Evolutionary conservation across 768 basidiomycete species (phyloP).

Genomic region (Lactifluus echinatus): DNA sequence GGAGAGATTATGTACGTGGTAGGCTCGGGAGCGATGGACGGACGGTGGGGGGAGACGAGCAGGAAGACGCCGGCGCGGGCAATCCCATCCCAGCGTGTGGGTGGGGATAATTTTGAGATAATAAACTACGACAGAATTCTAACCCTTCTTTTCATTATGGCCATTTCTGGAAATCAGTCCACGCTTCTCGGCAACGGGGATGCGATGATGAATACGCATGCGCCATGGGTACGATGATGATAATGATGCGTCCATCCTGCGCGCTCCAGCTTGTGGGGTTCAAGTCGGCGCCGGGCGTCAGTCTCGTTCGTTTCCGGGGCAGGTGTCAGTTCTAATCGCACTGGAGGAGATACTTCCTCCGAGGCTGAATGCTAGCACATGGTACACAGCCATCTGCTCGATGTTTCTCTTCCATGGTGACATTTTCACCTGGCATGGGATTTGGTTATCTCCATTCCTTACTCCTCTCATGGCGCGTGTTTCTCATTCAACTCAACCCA

Average conservation of each 20-base stretch:
- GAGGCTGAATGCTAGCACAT: neutral
- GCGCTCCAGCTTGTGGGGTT: neutral
- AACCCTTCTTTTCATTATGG: constrained; percentile 12
- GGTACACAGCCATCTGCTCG: neutral
- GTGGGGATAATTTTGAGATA: neutral
- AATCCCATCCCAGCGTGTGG: neutral
- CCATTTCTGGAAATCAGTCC: constrained; percentile 2
- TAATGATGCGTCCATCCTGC: neutral
- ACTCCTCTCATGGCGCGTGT: constrained; percentile 3
- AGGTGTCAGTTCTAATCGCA: neutral
- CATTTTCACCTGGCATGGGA: neutral
- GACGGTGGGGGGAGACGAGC: neutral
- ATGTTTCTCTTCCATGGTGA: neutral
- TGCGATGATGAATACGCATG: neutral
- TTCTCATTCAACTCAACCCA: no score
- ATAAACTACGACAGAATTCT: constrained; percentile 3
- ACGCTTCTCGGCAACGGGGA: constrained; percentile 3
- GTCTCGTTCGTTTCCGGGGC: neutral
- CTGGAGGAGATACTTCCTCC: neutral
- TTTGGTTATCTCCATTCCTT: neutral
- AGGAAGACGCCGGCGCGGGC: neutral
- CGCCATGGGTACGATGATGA: no score
- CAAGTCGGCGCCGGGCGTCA: neutral
- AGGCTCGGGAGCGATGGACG: neutral
- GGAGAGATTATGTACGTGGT: neutral